These are phyloP conservation scores for Colletotrichum sp. DNA, from an alignment of 2,329 filamentous ascomycete genomes.

Conservation along the genomic window DNA sequence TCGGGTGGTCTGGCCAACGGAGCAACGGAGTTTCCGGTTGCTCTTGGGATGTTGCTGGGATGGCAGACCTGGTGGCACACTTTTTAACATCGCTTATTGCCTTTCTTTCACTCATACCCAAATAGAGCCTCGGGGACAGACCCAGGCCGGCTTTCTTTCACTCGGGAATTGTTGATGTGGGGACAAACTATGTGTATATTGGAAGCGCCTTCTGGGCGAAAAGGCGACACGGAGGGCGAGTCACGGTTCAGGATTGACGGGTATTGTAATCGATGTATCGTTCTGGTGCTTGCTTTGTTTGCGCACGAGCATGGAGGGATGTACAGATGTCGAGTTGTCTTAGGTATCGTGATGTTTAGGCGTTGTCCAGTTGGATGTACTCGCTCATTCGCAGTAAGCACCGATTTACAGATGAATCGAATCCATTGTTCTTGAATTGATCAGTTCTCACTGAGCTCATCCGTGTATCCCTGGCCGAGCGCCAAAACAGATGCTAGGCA, in stretches of 20 bases:
- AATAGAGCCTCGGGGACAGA: conserved; percentile 12
- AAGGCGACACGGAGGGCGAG: neutral
- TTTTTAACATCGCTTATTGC: conserved; percentile 16
- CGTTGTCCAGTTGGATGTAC: neutral
- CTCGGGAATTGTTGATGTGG: conserved; percentile 12
- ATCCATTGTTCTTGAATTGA: neutral
- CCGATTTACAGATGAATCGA: neutral
- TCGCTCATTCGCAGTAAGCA: neutral
- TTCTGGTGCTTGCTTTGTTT: neutral
- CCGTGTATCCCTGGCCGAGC: too few relatives aligned
- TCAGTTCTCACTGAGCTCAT: neutral
- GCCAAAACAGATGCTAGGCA: neutral
- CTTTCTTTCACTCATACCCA: conserved; percentile 24
- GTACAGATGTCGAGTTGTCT: neutral
- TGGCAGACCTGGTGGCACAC: conserved; percentile 9
- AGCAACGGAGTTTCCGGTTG: conserved; percentile 1
- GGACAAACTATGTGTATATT: conserved; percentile 17
- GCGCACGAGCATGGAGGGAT: neutral
- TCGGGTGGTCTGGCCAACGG: neutral
- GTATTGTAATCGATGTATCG: conserved; percentile 10
- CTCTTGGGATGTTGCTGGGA: neutral
- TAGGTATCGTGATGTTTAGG: neutral
- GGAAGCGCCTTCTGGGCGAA: neutral
- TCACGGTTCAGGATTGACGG: conserved; percentile 3
- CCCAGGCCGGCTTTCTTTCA: conserved; percentile 20